Evolutionary conservation across 2,329 filamentous ascomycete species (phyloP), one percentile per base, ranked within the genome.

Genomic region (Ophiosphaerella korrae): DNA sequence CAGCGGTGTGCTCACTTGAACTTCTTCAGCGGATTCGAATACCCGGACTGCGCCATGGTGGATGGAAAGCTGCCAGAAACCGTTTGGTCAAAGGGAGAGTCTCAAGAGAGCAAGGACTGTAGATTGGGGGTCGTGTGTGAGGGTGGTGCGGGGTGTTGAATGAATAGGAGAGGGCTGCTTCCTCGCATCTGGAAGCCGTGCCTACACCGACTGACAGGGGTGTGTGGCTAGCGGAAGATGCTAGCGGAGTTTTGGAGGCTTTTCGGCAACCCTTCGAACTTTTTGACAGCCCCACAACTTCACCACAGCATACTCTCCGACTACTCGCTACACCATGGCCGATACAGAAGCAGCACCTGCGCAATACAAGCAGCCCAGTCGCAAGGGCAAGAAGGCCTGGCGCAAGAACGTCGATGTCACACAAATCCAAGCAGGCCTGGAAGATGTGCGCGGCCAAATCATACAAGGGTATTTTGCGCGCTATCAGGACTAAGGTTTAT

Each of bases 11-110:
- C 70, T 64, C 52, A 97, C 92, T 99, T 99, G 88, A 97, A 99
- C 79, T 99, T 99, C 89, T 99, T 99, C 80, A 99, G 82, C 70
- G 94, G 94, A 82, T 97, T 97, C 77, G 95, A 97, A 83, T 97
- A 99, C 52, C 78, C 78, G 67, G 86, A 80, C 78, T 91, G 86
- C 76, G 92, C 90, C 92, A 96, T 96, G 74, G 74, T 84, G 76
- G 33, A 47, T 21, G 39, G 45, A 23, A 40, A 39, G 29, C 31
- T 44, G 21, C 21, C 35, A 21, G 45, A 33, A 42, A 34, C 31
- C 37, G 18, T 14, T 50, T 50, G 49, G 39, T 21, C 33, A 33
- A 36, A 39, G 50, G 26, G 47, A 33, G 39, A 43, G 34, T 45
- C 35, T 43, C 16, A 46, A 45, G 48, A 46, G 47, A 50, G 37